These are phyloP conservation scores for Pestalotiopsis sp. DNA, from an alignment of 2,329 filamentous ascomycete genomes.

Conservation along the genomic window DNA sequence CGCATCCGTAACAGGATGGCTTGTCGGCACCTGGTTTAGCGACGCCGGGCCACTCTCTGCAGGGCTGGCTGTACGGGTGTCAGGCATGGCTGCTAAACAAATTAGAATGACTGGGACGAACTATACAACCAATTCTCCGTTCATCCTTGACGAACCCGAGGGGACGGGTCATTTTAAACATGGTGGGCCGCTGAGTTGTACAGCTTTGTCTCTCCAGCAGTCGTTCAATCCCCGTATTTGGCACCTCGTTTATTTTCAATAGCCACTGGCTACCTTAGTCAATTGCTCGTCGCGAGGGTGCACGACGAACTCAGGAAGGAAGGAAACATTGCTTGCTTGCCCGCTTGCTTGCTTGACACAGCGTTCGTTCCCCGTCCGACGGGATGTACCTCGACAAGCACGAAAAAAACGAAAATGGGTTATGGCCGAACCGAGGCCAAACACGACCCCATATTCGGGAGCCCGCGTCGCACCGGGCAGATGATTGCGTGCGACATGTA, in stretches of 20 bases:
- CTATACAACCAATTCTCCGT: background rate
- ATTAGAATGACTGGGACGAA: background rate
- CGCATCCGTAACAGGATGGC: background rate
- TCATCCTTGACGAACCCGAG: background rate
- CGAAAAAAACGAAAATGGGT: background rate
- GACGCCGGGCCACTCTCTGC: background rate
- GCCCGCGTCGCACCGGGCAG: background rate
- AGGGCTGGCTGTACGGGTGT: background rate
- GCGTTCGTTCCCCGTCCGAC: background rate
- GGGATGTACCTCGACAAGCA: background rate
- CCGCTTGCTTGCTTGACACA: too few relatives aligned
- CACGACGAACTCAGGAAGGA: background rate
- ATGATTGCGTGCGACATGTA: conserved; percentile 2
- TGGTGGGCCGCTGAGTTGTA: background rate
- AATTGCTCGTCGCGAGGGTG: background rate
- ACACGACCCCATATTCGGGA: background rate
- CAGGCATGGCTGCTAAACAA: background rate
- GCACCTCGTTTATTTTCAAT: background rate
- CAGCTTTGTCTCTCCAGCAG: background rate
- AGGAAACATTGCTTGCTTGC: background rate
- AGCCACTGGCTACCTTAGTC: background rate
- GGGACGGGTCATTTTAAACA: conserved; percentile 4
- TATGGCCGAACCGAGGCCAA: background rate
- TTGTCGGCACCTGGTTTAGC: background rate
- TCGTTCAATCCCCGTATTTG: background rate